These are phyloP conservation scores for Fomitopsis serialis DNA, from an alignment of 768 basidiomycete genomes.

Conservation along the genomic window DNA sequence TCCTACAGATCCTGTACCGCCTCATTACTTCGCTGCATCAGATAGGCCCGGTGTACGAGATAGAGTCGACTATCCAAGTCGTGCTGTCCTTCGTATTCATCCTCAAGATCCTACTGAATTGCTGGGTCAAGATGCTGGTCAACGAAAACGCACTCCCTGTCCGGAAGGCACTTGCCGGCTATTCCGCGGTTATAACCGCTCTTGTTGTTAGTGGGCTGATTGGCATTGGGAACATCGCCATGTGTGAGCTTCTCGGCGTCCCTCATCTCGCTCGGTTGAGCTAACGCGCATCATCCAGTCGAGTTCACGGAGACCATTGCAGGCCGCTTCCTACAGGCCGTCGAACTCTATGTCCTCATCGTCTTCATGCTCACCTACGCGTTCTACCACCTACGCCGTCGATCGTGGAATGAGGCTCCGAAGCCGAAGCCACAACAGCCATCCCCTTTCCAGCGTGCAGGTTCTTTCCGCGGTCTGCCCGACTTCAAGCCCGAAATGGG, in stretches of 20 bases:
- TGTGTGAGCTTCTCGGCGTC: slow-evolving; percentile 41
- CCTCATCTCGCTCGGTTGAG: background rate
- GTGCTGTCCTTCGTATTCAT: slow-evolving; percentile 53
- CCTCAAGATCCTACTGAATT: slow-evolving; percentile 57
- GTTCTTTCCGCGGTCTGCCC: slow-evolving; percentile 21
- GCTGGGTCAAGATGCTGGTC: slow-evolving; percentile 35
- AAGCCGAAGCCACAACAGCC: background rate
- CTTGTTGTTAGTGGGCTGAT: slow-evolving; percentile 47
- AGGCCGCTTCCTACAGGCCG: slow-evolving; percentile 61
- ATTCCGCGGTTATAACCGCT: slow-evolving; percentile 45
- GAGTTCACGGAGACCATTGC: slow-evolving; percentile 62
- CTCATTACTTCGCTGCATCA: slow-evolving; percentile 31
- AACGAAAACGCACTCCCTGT: slow-evolving; percentile 22
- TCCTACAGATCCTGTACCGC: slow-evolving; percentile 64
- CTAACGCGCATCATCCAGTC: slow-evolving; percentile 32
- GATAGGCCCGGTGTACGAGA: slow-evolving; percentile 48
- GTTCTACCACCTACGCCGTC: slow-evolving; percentile 26
- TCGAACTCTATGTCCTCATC: slow-evolving; percentile 58
- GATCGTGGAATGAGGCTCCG: slow-evolving; percentile 5
- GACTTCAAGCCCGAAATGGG: background rate
- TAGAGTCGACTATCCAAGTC: slow-evolving; percentile 54
- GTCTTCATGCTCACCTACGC: slow-evolving; percentile 49
- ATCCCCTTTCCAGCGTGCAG: slow-evolving; percentile 9
- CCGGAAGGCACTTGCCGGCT: slow-evolving; percentile 40
- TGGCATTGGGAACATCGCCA: slow-evolving; percentile 49